These are phyloP conservation scores for Taxawa tesnikishii DNA, from an alignment of 2,329 filamentous ascomycete species.

Conservation along the genomic window DNA sequence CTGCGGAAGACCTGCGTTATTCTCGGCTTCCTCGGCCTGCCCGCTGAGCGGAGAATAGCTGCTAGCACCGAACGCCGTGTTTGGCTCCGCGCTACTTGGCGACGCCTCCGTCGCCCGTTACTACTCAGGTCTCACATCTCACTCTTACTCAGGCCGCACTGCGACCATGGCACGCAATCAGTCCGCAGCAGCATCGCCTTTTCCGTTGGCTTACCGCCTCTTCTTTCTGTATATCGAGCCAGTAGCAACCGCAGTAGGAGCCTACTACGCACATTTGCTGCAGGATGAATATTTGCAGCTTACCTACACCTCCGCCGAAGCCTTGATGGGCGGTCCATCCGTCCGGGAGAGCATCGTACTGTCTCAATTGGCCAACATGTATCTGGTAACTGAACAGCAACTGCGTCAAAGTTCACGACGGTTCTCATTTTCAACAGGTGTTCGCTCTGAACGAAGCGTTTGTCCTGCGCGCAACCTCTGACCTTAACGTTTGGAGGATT, in stretches of 20 bases:
- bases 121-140: too few relatives aligned
- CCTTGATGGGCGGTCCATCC: conserved; percentile 33
- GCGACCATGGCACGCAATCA: too few relatives aligned
- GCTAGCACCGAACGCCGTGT: too few relatives aligned
- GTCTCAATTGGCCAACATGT: conserved; percentile 66
- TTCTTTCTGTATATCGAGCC: conserved; percentile 69
- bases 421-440: too few relatives aligned
- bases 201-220: conserved; percentile 52
- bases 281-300: conserved; percentile 49
- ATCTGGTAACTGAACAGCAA: too few relatives aligned
- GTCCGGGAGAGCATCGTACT: conserved; percentile 52
- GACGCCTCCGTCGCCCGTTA: too few relatives aligned
- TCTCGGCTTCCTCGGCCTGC: too few relatives aligned
- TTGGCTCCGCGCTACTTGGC: too few relatives aligned
- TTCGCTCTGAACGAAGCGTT: conserved; percentile 68
- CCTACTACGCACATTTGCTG: conserved; percentile 39
- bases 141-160: too few relatives aligned
- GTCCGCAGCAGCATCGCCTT: conserved; percentile 21
- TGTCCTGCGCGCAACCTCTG: conserved; percentile 56
- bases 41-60: too few relatives aligned
- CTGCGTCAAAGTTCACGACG: too few relatives aligned
- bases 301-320: conserved; percentile 42
- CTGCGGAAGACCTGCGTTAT: too few relatives aligned
- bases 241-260: conserved; percentile 39
- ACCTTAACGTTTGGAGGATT: conserved; percentile 57